A percentile compares a stretch with the other conserved stretches of the same genome.
These are phyloP conservation scores for Peronospora tabacina DNA, from an alignment of 352 stramenopile species.

Conservation along the genomic window DNA sequence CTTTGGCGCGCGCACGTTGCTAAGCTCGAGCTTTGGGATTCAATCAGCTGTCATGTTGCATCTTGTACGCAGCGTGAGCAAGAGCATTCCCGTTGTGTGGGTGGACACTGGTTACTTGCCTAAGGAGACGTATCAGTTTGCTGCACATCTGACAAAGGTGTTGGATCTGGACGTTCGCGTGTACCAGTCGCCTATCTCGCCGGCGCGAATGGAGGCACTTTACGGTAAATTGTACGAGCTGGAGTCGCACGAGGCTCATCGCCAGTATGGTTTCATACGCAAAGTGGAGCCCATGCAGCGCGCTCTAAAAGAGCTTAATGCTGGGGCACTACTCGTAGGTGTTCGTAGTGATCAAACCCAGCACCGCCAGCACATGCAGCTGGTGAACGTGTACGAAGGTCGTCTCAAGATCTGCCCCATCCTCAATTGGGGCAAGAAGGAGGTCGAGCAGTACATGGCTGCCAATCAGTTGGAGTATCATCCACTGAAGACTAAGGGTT, in stretches of 20 bases:
- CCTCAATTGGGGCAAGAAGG: constrained; percentile 65
- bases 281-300: constrained; percentile 86
- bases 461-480: constrained; percentile 65
- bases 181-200: constrained; percentile 67
- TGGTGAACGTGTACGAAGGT: constrained; percentile 75
- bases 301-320: constrained; percentile 48
- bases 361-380: constrained; percentile 58
- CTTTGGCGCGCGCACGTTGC: constrained; percentile 53
- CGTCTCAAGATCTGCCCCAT: constrained; percentile 85
- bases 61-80: constrained; percentile 43
- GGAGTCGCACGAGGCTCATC: constrained; percentile 60
- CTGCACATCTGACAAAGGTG: constrained; percentile 46
- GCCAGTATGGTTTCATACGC: constrained; percentile 70
- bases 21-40: constrained; percentile 86
- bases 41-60: constrained; percentile 82
- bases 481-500: constrained; percentile 75
- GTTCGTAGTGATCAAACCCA: constrained; percentile 73
- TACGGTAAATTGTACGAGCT: constrained; percentile 81
- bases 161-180: constrained; percentile 66
- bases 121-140: constrained; percentile 81
- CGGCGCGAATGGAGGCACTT: constrained; percentile 77
- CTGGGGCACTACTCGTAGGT: constrained; percentile 62
- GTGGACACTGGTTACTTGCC: constrained; percentile 83
- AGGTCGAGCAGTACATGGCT: constrained; percentile 74
- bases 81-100: constrained; percentile 63